These are phyloP conservation scores for Cercospora sp. DNA, from an alignment of 2,329 filamentous ascomycete genomes.

Conservation along the genomic window DNA sequence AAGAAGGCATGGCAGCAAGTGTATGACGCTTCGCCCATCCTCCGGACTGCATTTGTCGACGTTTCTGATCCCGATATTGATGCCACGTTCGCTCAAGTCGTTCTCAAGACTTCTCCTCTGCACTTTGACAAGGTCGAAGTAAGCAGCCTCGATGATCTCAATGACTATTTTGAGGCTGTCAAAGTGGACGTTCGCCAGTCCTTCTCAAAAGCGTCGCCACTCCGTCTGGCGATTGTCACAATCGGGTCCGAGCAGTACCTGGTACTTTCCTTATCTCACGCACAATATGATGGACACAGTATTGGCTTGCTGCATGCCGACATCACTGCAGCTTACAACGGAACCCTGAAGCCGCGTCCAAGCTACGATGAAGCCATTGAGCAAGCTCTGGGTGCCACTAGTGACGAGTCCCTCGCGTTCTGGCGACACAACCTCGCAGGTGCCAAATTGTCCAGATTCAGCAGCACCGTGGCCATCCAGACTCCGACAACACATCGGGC, in stretches of 20 bases:
- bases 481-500: slow-evolving; percentile 41
- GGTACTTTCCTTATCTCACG: slow-evolving; percentile 76
- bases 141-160: slow-evolving; percentile 34
- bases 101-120: slow-evolving; percentile 42
- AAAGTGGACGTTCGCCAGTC: slow-evolving; percentile 43
- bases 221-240: slow-evolving; percentile 43
- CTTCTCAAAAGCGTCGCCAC: slow-evolving; percentile 30
- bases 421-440: slow-evolving; percentile 70
- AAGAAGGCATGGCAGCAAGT: slow-evolving; percentile 63
- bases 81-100: slow-evolving; percentile 58
- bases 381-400: slow-evolving; percentile 52
- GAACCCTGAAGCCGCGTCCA: slow-evolving; percentile 41
- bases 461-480: slow-evolving; percentile 28
- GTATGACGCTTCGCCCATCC: slow-evolving; percentile 63
- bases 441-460: slow-evolving; percentile 46
- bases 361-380: slow-evolving; percentile 57
- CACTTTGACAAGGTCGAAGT: slow-evolving; percentile 39
- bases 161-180: slow-evolving; percentile 36
- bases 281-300: slow-evolving; percentile 88
- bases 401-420: slow-evolving; percentile 57
- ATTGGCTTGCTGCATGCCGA: slow-evolving; percentile 71
- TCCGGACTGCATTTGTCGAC: slow-evolving; percentile 72
- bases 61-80: slow-evolving; percentile 62
- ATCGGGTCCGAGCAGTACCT: slow-evolving; percentile 44
- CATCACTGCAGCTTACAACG: slow-evolving; percentile 63